These are phyloP conservation scores for Actinomortierella wolfii DNA, from an alignment of 371 early-diverging fungal genomes.

Conservation along the genomic window DNA sequence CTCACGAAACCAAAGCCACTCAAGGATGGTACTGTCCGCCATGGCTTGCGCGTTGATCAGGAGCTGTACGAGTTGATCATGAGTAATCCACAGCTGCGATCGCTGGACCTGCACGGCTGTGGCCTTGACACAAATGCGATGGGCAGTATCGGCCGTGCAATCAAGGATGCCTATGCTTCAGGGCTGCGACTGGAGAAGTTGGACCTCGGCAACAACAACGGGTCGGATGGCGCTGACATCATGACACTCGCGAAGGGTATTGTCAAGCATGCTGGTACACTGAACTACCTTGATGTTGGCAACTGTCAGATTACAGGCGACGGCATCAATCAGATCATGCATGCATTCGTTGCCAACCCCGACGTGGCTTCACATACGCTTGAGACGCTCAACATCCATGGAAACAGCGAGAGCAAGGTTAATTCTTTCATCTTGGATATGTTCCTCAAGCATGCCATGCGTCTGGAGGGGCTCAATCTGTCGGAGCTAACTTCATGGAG, in stretches of 20 bases:
- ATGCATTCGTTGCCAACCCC: conserved; percentile 45
- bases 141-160: conserved; percentile 36
- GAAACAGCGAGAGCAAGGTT: conserved; percentile 37
- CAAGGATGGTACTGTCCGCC: conserved; percentile 41
- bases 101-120: conserved; percentile 21
- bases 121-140: conserved; percentile 27
- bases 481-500: conserved; percentile 44
- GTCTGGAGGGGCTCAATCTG: conserved; percentile 29
- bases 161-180: conserved; percentile 17
- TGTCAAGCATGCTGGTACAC: conserved; percentile 44
- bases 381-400: conserved; percentile 26
- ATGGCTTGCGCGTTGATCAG: conserved; percentile 42
- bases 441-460: conserved; percentile 45
- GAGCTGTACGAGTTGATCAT: conserved; percentile 44
- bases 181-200: conserved; percentile 26
- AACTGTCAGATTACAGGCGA: conserved; percentile 44
- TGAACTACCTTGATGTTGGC: conserved; percentile 28
- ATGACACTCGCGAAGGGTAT: conserved; percentile 44
- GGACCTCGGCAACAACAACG: conserved; percentile 31
- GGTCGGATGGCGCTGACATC: conserved; percentile 41
- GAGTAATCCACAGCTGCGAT: conserved; percentile 43
- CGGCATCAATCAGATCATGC: conserved; percentile 47
- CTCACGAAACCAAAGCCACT: conserved; percentile 31
- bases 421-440: conserved; percentile 44
- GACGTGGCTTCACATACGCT: conserved; percentile 44